Evolutionary conservation across 768 basidiomycete genomes (phyloP), one percentile per base, ranked within the genome.

Genomic region (Mycena rebaudengoi): DNA sequence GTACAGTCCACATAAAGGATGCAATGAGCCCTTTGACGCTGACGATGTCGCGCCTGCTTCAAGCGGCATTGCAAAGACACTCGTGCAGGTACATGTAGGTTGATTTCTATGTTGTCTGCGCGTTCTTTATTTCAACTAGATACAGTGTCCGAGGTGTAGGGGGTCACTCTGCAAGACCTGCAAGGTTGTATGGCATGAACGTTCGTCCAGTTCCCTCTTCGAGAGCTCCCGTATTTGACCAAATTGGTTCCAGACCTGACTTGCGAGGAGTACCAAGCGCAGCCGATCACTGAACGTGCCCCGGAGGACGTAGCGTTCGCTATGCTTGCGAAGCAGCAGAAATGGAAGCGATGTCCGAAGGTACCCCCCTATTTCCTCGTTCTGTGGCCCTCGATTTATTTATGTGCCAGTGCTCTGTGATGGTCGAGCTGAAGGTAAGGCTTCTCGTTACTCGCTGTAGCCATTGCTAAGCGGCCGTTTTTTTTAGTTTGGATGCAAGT

Each of bases 131-230:
- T 14, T 14, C n/a, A 7, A 29, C 23, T 21, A 39, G 11, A 44
- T 40, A n/a, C 35, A 70, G 69, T 70, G 69, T 60, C 69, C 69
- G 4, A 41, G 51, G 14, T 70, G 69, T 44, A 39, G 20, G 35
- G 40, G 50, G 21, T 35, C 61, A 2, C 25, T 70, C 16, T 70
- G 69, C 54, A 64, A 49, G 40, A 30, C 32, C 5, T 70, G 69
- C 46, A 66, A 60, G 43, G 49, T 46, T 2, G 32, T 58, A 14
- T 70, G 69, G 69, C 69, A 70, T 35, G 56, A 66, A 43, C 49
- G 69, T 68, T 1, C 26, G 21, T 28, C n/a, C n/a, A n/a, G 20
- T 6, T 21, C 39, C 20, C 44, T 28, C 16, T 48, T n/a, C n/a
- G 7, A 7, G 7, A 21, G n/a, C 14, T 10, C 20, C n/a, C 2